Evolutionary conservation across 805 yeast genomes (phyloP), one percentile per base, ranked within the genome.

Genomic region (Saccharomycopsis javanensis): DNA sequence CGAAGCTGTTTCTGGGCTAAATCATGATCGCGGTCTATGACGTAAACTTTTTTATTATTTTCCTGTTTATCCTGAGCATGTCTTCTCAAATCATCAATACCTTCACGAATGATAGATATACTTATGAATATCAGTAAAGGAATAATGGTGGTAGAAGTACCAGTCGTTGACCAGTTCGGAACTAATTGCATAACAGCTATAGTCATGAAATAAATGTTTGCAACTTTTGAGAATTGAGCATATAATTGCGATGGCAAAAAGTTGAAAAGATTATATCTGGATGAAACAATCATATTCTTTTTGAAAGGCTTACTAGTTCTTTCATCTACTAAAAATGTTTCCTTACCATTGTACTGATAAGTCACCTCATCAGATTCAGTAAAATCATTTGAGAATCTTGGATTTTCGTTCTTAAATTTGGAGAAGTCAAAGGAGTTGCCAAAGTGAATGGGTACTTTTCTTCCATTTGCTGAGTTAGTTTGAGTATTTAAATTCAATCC

Each of bases 151-250:
- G 98, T 94, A 67, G 82, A 89, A 11, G 90, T 86, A 59, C 98
- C 99, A 0, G 99, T 94, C 5, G 99, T 89, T 1, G 97, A 88
- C 97, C 97, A 94, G 1, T 90, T 81, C 0, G 99, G 98, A 52
- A 94, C 85, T 91, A 92, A 84, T 68, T 94, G 99, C 75, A 94
- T 74, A 60, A 94, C 86, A 1, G 98, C 91, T 16, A 94, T 94
- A 2, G 83, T 76, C 79, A 94, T 72, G 71, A 94, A 94, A 69
- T 94, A 92, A 60, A 91, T 76, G 67, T 94, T 94, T 30, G 99
- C 99, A 50, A 94, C 66, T 67, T 89, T 92, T 25, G 96, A 88
- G 66, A 94, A 92, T 69, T 94, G 99, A 2, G 94, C 96, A 61
- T 81, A 77, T 38, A 94, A 69, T 66, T 94, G 97, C 61, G 91